A percentile compares a stretch with the other conserved stretches of the same genome.
Conservation (phyloP, 1,139 yeast species). For the Zygosaccharomyces pseudobailii region DNA sequence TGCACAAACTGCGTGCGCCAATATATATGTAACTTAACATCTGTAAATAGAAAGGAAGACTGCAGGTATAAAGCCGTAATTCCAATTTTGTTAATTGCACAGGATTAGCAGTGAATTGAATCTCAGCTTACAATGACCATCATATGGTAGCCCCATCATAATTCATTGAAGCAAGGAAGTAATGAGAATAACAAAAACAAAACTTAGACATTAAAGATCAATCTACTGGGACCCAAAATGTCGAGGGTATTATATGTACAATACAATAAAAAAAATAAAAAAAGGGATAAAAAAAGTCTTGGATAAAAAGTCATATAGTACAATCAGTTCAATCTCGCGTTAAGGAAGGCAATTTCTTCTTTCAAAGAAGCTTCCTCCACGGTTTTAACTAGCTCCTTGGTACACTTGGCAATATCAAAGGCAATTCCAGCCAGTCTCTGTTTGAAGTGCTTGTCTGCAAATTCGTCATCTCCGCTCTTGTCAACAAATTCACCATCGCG, state of each 20-base stretch:
- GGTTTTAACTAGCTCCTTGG: slow-evolving; percentile 90
- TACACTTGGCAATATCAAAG: slow-evolving; percentile 92
- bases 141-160: no score
- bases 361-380: slow-evolving; percentile 91
- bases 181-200: neutral
- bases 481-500: slow-evolving; percentile 32
- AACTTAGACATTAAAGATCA: neutral
- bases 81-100: no score
- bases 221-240: neutral
- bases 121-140: no score
- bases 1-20: neutral
- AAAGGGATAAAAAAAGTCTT: neutral
- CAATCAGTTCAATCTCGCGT: slow-evolving; percentile 31
- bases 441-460: slow-evolving; percentile 78
- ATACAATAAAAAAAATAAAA: neutral
- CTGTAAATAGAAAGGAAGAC: slow-evolving; percentile 1
- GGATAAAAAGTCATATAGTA: neutral
- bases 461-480: slow-evolving; percentile 53
- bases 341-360: slow-evolving; percentile 56
- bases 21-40: neutral
- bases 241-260: slow-evolving; percentile 1
- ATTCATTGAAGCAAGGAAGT: no score
- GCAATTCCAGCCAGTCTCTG: slow-evolving; percentile 94
- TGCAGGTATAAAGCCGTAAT: neutral
- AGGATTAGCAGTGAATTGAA: no score